Evolutionary conservation across 148 eudicot genomes (phyloP), one percentile per base, ranked within the genome.

Genomic region (Salicornia ramosissima): DNA sequence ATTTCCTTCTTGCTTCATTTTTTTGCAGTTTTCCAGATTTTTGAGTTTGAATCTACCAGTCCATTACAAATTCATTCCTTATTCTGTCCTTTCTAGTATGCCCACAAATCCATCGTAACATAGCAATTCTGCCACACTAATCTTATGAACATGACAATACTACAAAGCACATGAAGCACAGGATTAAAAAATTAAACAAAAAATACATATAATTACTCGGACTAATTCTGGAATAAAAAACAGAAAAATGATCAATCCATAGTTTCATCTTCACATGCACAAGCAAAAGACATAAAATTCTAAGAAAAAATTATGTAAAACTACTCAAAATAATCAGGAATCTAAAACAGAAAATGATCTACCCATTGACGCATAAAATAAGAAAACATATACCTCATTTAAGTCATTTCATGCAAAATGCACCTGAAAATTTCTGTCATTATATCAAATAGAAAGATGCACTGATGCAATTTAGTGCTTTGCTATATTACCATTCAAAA

Each of bases 401-500:
- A n/a, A 10, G 28, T 50, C 10, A 51, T 36, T 51, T 19, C 3
- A 67, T 30, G 49, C 21, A 53, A 53, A 6, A 34, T 53, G 31
- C 2, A 2, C 11, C 13, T 2, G 19, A 67, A 14, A 24, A n/a
- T 8, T 33, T 19, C 18, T 5, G 10, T 19, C 45, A 52, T 58
- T 70, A 29, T 6, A 52, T 28, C 36, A n/a, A 70, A 55, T 64
- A 61, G 36, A 25, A 71, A 49, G 25, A 11, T 21, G 8, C 28
- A 29, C 14, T 28, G 10, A 39, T 16, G 24, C 14, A 11, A 10
- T 36, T 7, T 5, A 9, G 43, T 33, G 51, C 43, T 45, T 26
- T 52, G 11, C 28, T 11, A 53, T 31, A 14, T 72, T 81, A 91
- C 97, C 99, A 77, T 59, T 91, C 28, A 89, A 7, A 73, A 82